Evolutionary conservation across 257 asterid genomes (phyloP), one percentile per base, ranked within the genome.

Genomic region (Solanum sejunctum): DNA sequence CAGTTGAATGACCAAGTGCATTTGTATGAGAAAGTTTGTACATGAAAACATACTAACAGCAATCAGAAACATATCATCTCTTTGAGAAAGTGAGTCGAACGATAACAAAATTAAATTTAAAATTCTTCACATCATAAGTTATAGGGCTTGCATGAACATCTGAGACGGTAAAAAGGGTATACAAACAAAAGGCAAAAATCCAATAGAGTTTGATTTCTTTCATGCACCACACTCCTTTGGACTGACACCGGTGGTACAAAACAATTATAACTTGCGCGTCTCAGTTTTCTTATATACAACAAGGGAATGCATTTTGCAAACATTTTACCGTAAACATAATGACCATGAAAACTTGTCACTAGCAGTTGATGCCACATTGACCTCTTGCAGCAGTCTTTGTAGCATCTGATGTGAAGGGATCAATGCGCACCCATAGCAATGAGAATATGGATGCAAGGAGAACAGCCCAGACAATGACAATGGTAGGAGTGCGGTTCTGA

Each of bases 371-470:
- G 64, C 98, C 98, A 87, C 98, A 95, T 79, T 95, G 98, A 12
- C 94, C 97, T 52, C 87, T 87, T 6, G 92, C 85, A 8, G 94
- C 92, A 64, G 84, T 12, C 87, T 82, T 93, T 5, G 95, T 80
- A 0, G 93, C 84, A 1, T 79, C 90, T 0, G 94, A 91, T 8
- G 97, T 91, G 80, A 95, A 95, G 0, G 99, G 99, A 88, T 95
- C 99, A 55, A 94, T 93, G 2, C 97, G 89, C 49, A 94, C 99
- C 98, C 99, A 95, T 45, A 95, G 92, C 85, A 95, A 88, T 32
- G 98, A 95, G 94, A 95, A 95, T 64, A 95, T 94, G 4, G 98
- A 95, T 5, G 99, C 99, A 5, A 95, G 96, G 26, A 95, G 98
- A 3, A 95, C 92, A 5, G 99, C 93, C 99, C 99, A 95, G 49